phyloP scores from a whole-genome alignment of 2,329 filamentous ascomycete species.

The Fusarium sp. region DNA sequence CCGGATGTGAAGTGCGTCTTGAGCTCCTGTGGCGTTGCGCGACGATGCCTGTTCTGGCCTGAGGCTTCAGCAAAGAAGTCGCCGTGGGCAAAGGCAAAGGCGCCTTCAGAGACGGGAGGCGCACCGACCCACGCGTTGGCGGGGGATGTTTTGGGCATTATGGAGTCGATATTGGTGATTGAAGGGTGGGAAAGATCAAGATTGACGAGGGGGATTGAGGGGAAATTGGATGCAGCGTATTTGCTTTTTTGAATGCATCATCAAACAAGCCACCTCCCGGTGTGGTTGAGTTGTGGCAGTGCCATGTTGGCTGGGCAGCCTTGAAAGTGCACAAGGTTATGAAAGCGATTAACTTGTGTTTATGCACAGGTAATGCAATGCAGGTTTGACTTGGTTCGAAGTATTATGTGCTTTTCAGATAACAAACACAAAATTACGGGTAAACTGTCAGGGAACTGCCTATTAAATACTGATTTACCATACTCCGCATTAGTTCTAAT shows the following conservation, averaged over 20 bases:
- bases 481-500: no score
- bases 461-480: background rate
- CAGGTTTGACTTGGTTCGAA: background rate
- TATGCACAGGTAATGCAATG: background rate
- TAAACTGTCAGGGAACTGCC: background rate
- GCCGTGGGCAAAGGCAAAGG: slow-evolving; percentile 57
- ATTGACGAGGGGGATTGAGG: background rate
- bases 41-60: slow-evolving; percentile 58
- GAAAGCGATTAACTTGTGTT: background rate
- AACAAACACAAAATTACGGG: background rate
- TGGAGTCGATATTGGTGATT: background rate
- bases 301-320: background rate
- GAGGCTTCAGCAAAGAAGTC: slow-evolving; percentile 59
- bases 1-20: slow-evolving; percentile 57
- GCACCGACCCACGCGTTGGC: slow-evolving; percentile 24
- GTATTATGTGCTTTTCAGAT: background rate
- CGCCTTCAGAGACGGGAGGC: slow-evolving; percentile 43
- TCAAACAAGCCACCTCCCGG: background rate
- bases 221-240: background rate
- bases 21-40: slow-evolving; percentile 58
- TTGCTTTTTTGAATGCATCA: background rate
- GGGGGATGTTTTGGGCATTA: slow-evolving; percentile 16
- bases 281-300: background rate
- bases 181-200: background rate
- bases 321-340: background rate